Conservation (phyloP, 768 basidiomycete species). For the Pleurotus tuoliensis region DNA sequence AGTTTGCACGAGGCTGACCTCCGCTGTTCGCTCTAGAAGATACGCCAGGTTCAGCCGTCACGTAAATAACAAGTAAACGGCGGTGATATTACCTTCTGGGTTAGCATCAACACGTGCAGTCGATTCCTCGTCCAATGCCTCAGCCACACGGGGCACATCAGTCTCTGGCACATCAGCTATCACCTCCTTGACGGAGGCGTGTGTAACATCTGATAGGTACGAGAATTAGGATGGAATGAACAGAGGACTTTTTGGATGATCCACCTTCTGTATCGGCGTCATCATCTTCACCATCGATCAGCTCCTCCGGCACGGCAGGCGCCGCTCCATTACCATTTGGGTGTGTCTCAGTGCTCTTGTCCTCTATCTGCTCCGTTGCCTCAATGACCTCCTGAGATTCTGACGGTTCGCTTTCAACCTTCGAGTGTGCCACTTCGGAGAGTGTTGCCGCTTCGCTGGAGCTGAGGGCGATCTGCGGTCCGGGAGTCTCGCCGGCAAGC, state of each 20-base stretch:
- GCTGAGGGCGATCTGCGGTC: conserved; percentile 15
- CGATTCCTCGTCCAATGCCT: no score
- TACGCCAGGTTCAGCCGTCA: neutral
- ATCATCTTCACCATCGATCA: neutral
- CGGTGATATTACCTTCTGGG: neutral
- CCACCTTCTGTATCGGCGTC: neutral
- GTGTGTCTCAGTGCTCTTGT: conserved; percentile 3
- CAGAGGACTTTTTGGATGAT: no score
- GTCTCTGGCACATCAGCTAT: neutral
- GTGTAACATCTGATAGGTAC: neutral
- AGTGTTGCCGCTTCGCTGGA: conserved; percentile 3
- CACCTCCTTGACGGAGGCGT: neutral
- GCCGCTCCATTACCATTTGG: neutral
- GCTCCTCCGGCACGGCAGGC: neutral
- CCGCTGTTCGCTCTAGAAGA: neutral
- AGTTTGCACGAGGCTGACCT: neutral
- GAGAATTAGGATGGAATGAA: neutral
- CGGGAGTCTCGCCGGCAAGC: conserved; percentile 15
- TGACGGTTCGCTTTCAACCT: neutral
- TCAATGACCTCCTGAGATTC: neutral
- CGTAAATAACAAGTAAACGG: neutral
- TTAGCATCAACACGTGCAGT: neutral
- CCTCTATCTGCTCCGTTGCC: neutral
- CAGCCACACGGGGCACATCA: neutral
- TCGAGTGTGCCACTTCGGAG: neutral